Evolutionary conservation across 2,329 filamentous ascomycete genomes (phyloP), one percentile per base, ranked within the genome.

Genomic region (Sphaerulina populicola): DNA sequence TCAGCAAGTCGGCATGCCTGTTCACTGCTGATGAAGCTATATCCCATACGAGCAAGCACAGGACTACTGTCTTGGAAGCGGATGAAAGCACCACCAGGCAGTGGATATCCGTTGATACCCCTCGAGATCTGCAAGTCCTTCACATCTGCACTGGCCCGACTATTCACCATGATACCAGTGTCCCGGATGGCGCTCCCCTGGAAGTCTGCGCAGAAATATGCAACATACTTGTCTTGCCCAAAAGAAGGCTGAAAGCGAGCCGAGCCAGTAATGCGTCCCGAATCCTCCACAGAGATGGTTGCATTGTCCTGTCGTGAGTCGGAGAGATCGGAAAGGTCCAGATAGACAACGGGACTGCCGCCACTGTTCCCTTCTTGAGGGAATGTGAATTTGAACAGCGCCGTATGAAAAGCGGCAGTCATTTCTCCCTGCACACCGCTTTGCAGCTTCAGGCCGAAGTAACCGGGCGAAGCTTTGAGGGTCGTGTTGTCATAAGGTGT

Each of bases 21-120:
- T 4, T 71, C 67, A 0, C 74, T 66, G 0, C 81, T 85, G 18
- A 85, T 76, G 66, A 82, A 86, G 0, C 82, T 86, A 8, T 86
- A 77, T 1, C 82, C 83, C 0, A 86, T 79, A 40, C 76, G 70
- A 0, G 76, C 80, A 14, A 67, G 71, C 15, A 80, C 60, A 0
- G 62, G 62, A 7, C 60, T 56, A 3, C 66, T 66, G 55, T 66
- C 79, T 1, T 66, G 69, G 54, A 79, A 79, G 1, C 69, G 66
- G 14, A 68, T 57, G 45, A 66, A 72, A 11, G 61, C 69, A 2
- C 70, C 70, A 4, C 66, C 70, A 11, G 69, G 69, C 8, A 71
- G 59, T 43, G 58, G 65, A 9, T 60, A 66, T 36, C 66, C 64
- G 52, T 78, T 66, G 44, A 68, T 67, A 10, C 61, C 61, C 31